Evolutionary conservation across 2,329 filamentous ascomycete genomes (phyloP).

Genomic region (Xylaria multiplex): DNA sequence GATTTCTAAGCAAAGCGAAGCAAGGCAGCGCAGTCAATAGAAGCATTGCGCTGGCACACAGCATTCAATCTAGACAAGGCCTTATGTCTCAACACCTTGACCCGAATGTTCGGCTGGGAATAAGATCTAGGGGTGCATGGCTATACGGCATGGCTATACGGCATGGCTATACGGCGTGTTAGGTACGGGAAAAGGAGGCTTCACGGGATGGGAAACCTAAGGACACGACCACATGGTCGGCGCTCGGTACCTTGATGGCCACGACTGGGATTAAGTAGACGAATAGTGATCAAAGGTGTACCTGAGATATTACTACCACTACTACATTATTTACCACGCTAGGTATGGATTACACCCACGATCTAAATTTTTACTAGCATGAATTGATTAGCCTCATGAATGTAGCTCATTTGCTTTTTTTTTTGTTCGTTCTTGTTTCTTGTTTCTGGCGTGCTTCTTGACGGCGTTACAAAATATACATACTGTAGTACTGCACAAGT

Average conservation of each 20-base stretch:
- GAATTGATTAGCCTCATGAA: neutral
- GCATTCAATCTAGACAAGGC: neutral
- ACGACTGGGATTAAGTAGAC: slow-evolving; percentile 6
- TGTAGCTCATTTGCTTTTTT: no score
- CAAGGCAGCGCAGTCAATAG: neutral
- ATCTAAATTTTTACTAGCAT: neutral
- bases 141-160: neutral
- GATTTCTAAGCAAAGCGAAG: slow-evolving; percentile 8
- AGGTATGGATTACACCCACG: neutral
- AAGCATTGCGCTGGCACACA: neutral
- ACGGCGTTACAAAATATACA: no score
- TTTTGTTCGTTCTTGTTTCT: no score
- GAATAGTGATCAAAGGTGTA: slow-evolving; percentile 8
- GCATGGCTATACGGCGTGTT: neutral
- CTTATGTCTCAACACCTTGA: neutral
- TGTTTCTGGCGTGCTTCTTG: no score
- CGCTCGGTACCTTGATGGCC: slow-evolving; percentile 3
- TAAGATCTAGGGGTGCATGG: neutral
- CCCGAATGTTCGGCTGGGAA: neutral
- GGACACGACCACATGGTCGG: neutral
- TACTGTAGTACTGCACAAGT: no score
- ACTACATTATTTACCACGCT: slow-evolving; percentile 4
- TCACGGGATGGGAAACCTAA: neutral
- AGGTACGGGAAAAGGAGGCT: neutral
- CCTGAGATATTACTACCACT: slow-evolving; percentile 2